phyloP scores from a whole-genome alignment of 495 filamentous ascomycete species.

The Articulospora tetracladia region DNA sequence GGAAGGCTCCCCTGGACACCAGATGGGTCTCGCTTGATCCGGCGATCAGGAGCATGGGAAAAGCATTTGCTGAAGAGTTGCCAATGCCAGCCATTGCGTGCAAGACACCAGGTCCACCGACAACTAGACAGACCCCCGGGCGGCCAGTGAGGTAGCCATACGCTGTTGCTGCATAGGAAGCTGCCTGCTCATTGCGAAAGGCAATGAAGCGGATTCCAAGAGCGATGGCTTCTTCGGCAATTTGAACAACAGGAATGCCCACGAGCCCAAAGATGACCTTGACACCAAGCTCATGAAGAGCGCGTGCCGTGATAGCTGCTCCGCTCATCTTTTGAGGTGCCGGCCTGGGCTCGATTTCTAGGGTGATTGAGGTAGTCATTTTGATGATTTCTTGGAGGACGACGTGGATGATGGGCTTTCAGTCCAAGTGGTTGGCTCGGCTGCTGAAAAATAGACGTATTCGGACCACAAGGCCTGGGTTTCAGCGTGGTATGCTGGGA shows the following conservation, averaged over 20 bases:
- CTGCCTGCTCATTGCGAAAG: conserved; percentile 64
- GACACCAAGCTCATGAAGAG: conserved; percentile 51
- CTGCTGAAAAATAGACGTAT: conserved; percentile 1
- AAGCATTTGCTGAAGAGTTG: conserved; percentile 53
- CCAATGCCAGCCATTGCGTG: conserved; percentile 61
- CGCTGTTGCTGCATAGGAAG: conserved; percentile 56
- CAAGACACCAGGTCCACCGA: conserved; percentile 64
- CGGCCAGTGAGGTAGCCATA: conserved; percentile 63
- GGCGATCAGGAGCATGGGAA: conserved; percentile 56
- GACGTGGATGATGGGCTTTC: not conserved
- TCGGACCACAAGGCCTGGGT: conserved; percentile 2
- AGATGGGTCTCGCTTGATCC: conserved; percentile 53
- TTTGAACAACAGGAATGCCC: conserved; percentile 61
- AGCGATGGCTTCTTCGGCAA: conserved; percentile 58
- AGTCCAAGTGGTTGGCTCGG: conserved; percentile 1
- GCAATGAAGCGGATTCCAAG: conserved; percentile 61
- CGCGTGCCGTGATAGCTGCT: conserved; percentile 53
- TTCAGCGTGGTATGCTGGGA: not conserved
- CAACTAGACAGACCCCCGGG: conserved; percentile 59
- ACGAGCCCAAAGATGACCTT: conserved; percentile 61
- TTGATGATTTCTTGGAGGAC: not conserved
- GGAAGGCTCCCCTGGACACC: conserved; percentile 54
- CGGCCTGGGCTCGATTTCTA: not conserved
- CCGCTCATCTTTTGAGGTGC: conserved; percentile 41
- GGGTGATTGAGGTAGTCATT: conserved; percentile 1